Evolutionary conservation across 352 stramenopile genomes (phyloP).

Genomic region (Halophytophthora batemanensis): DNA sequence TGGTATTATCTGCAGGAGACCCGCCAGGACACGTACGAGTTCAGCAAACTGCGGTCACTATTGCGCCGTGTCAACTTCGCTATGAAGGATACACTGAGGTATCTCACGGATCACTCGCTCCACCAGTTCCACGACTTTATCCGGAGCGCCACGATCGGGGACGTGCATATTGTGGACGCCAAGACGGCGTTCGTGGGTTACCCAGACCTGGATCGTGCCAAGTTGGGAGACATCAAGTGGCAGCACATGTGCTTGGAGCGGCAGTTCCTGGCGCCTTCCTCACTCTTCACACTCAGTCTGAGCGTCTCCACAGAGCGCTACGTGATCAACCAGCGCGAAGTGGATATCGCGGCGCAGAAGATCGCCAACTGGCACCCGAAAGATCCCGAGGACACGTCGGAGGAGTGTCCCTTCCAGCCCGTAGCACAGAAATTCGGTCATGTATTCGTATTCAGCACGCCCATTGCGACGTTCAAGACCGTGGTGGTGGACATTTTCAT

Average conservation of each 20-base stretch:
- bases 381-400: slow-evolving; percentile 61
- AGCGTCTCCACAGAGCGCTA: slow-evolving; percentile 64
- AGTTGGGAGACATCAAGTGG: slow-evolving; percentile 73
- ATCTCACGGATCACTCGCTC: slow-evolving; percentile 68
- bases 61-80: slow-evolving; percentile 73
- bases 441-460: slow-evolving; percentile 70
- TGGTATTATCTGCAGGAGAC: slow-evolving; percentile 87
- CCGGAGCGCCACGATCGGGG: slow-evolving; percentile 39
- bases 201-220: slow-evolving; percentile 54
- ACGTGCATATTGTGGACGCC: slow-evolving; percentile 70
- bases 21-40: slow-evolving; percentile 84
- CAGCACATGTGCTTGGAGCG: slow-evolving; percentile 75
- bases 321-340: slow-evolving; percentile 77
- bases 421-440: slow-evolving; percentile 43
- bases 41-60: slow-evolving; percentile 79
- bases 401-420: slow-evolving; percentile 50
- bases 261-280: slow-evolving; percentile 52
- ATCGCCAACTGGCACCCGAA: slow-evolving; percentile 62
- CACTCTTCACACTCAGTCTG: slow-evolving; percentile 72
- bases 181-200: slow-evolving; percentile 70
- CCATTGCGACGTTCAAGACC: slow-evolving; percentile 53
- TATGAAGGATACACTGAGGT: slow-evolving; percentile 83
- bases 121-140: slow-evolving; percentile 76
- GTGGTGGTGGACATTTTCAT: slow-evolving; percentile 68
- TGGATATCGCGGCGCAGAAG: slow-evolving; percentile 44